phyloP scores from a whole-genome alignment of 371 early-diverging fungal species.

The Choanephora cucurbitarum region DNA sequence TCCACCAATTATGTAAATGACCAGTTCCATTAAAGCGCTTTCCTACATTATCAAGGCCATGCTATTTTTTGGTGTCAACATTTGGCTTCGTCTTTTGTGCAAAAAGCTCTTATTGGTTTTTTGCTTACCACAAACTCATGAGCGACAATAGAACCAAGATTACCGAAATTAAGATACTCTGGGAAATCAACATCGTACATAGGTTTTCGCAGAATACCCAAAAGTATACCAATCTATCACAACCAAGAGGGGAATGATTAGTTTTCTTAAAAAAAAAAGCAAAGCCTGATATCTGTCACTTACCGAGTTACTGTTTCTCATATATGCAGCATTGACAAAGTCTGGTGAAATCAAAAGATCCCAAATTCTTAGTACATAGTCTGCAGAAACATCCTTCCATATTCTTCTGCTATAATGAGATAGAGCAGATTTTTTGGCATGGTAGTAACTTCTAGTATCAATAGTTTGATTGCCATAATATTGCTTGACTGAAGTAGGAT shows the following conservation, averaged over 20 bases:
- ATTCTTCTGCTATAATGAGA: conserved; percentile 27
- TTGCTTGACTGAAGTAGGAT: conserved; percentile 36
- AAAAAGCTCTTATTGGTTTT: too few species aligned
- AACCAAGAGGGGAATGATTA: too few species aligned
- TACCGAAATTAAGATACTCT: conserved; percentile 58
- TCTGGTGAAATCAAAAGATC: conserved; percentile 46
- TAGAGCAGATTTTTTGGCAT: conserved; percentile 20
- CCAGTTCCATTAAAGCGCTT: conserved; percentile 49
- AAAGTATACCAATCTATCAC: conserved; percentile 57
- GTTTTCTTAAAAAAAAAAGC: too few species aligned
- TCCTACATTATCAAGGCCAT: conserved; percentile 51
- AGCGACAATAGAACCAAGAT: conserved; percentile 54
- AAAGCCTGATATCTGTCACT: not conserved
- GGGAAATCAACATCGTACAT: conserved; percentile 42
- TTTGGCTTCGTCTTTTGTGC: not conserved
- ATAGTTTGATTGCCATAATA: conserved; percentile 40
- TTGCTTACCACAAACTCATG: conserved; percentile 59
- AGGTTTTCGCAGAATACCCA: conserved; percentile 53
- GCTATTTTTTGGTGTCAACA: conserved; percentile 19
- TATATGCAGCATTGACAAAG: conserved; percentile 59
- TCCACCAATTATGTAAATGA: conserved; percentile 62
- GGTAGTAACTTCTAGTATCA: conserved; percentile 39
- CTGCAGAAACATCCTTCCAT: conserved; percentile 40
- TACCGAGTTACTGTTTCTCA: conserved; percentile 33
- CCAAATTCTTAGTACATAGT: conserved; percentile 23